These are phyloP conservation scores for Microbotryum intermedium DNA, from an alignment of 1,284 basidiomycete genomes.

Conservation along the genomic window DNA sequence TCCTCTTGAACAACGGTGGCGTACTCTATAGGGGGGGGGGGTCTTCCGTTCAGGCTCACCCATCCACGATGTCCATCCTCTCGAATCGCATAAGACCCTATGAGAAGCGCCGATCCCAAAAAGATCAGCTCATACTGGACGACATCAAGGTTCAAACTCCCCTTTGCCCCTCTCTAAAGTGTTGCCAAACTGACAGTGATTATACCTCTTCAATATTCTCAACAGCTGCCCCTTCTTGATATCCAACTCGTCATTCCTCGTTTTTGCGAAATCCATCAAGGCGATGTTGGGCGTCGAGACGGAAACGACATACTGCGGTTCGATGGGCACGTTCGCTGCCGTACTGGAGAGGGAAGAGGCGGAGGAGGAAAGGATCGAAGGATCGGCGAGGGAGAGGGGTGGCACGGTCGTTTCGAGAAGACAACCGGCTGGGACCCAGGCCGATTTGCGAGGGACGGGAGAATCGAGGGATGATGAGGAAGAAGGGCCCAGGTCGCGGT, in stretches of 20 bases:
- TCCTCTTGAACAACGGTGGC: too few relatives aligned
- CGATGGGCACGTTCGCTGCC: slow-evolving; percentile 52
- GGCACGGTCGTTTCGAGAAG: slow-evolving; percentile 66
- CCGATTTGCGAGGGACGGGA: slow-evolving; percentile 68
- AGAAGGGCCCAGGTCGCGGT: slow-evolving; percentile 69
- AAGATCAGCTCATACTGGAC: slow-evolving; percentile 12
- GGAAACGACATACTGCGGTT: slow-evolving; percentile 78
- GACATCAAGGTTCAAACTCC: too few relatives aligned
- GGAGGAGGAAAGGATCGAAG: slow-evolving; percentile 56
- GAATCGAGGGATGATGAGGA: slow-evolving; percentile 62
- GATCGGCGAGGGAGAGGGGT: slow-evolving; percentile 54
- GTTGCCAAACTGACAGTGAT: slow-evolving; percentile 94
- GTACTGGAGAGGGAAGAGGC: slow-evolving; percentile 14
- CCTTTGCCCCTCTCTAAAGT: too few relatives aligned
- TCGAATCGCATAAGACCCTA: slow-evolving; percentile 60
- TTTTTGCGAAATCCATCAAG: slow-evolving; percentile 87
- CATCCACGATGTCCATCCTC: slow-evolving; percentile 52
- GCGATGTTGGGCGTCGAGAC: slow-evolving; percentile 89
- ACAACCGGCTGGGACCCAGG: slow-evolving; percentile 55
- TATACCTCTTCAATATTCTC: slow-evolving; percentile 93
- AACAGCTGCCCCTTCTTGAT: slow-evolving; percentile 75
- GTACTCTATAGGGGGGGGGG: too few relatives aligned
- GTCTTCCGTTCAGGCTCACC: background rate
- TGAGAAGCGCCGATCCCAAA: background rate
- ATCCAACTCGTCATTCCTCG: slow-evolving; percentile 79